A percentile compares a stretch with the other conserved stretches of the same genome.
Evolutionary conservation across 441 rosid genomes (phyloP).

Genomic region (Brassica hybrid): DNA sequence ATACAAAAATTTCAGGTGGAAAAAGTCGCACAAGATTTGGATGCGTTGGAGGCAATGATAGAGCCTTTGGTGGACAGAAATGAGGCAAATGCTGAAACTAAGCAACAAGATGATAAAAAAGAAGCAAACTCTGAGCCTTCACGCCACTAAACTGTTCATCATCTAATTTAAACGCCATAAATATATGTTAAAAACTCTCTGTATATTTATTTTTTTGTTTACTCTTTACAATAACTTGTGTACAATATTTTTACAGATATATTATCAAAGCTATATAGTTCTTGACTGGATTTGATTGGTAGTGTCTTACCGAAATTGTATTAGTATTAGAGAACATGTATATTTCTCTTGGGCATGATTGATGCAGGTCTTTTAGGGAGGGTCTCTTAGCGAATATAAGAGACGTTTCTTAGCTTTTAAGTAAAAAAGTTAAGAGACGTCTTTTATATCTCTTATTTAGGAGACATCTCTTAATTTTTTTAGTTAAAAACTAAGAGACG

Average conservation of each 20-base stretch:
- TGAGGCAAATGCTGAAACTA: constrained; percentile 22
- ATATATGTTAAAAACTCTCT: background rate
- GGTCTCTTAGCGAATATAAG: too few relatives aligned
- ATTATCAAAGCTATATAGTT: background rate
- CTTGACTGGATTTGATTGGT: background rate
- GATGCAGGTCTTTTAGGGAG: too few relatives aligned
- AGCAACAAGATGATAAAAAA: constrained; percentile 27
- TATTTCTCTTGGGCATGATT: too few relatives aligned
- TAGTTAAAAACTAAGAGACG: too few relatives aligned
- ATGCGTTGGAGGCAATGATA: constrained; percentile 57
- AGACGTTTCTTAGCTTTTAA: too few relatives aligned
- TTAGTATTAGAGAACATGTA: too few relatives aligned
- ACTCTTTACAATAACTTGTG: background rate
- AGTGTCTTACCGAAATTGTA: background rate
- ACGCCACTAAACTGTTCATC: constrained; percentile 27
- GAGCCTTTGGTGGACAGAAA: constrained; percentile 50
- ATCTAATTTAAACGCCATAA: background rate
- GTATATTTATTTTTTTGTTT: background rate
- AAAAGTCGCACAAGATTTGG: constrained; percentile 54
- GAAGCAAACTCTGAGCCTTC: constrained; percentile 33
- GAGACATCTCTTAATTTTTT: too few relatives aligned
- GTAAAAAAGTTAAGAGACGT: too few relatives aligned
- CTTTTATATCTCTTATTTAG: too few relatives aligned
- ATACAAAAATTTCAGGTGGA: constrained; percentile 49
- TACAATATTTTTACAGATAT: background rate